Percentiles rank a stretch among this genome's conserved stretches.
phyloP scores from a whole-genome alignment of 2,329 filamentous ascomycete species.

The Ophiostoma piceae region DNA sequence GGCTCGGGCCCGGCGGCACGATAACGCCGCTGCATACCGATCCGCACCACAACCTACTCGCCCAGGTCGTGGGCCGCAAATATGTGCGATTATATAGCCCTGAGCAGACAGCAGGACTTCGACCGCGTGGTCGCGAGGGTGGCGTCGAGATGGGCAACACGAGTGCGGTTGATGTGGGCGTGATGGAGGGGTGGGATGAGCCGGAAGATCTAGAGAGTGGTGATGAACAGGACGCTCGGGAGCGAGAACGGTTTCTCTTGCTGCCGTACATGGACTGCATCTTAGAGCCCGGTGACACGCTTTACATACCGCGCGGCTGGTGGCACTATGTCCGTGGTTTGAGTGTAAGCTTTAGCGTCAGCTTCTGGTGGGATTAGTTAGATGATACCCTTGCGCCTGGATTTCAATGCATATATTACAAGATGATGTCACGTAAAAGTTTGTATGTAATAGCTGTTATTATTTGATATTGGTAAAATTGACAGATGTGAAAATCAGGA shows the following conservation, averaged over 20 bases:
- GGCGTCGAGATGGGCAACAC: constrained; percentile 93
- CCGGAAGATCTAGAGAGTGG: constrained; percentile 14
- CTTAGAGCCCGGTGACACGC: constrained; percentile 70
- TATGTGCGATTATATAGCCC: constrained; percentile 88
- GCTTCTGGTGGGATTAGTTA: constrained; percentile 79
- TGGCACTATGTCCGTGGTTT: constrained; percentile 94
- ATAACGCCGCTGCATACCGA: constrained; percentile 93
- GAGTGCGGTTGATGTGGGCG: constrained; percentile 69
- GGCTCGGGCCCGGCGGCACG: constrained; percentile 83
- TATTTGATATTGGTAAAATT: neutral
- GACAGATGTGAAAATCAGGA: neutral
- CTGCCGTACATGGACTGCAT: constrained; percentile 70
- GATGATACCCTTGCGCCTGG: neutral
- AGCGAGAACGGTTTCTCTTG: constrained; percentile 21
- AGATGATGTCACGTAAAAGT: neutral
- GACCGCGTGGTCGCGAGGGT: constrained; percentile 57
- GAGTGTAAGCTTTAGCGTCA: constrained; percentile 85
- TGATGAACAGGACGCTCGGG: neutral
- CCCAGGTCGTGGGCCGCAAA: constrained; percentile 83
- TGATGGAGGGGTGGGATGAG: constrained; percentile 57
- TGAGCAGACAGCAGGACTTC: constrained; percentile 49
- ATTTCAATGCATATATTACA: neutral
- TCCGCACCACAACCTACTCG: constrained; percentile 86
- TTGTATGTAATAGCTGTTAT: neutral
- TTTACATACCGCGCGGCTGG: constrained; percentile 92